A percentile compares a stretch with the other conserved stretches of the same genome.
These are phyloP conservation scores for Cyberlindnera mycetangii DNA, from an alignment of 805 yeast species.

Conservation along the genomic window DNA sequence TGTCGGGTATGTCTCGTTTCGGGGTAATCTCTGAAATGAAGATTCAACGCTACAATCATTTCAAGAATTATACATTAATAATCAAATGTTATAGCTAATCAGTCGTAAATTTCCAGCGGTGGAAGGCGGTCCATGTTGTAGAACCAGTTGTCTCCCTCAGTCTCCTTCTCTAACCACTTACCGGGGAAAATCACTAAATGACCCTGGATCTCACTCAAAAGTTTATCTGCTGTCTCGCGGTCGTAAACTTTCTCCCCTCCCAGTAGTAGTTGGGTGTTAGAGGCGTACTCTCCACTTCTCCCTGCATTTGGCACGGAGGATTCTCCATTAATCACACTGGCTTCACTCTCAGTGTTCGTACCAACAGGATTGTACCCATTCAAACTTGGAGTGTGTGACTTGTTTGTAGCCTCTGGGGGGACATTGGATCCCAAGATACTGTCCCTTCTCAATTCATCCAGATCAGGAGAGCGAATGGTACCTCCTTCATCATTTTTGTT, in stretches of 20 bases:
- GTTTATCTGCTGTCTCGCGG: constrained; percentile 70
- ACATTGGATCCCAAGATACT: constrained; percentile 12
- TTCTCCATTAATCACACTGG: background rate
- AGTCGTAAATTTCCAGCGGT: constrained; percentile 91
- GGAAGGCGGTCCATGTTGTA: constrained; percentile 91
- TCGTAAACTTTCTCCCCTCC: constrained; percentile 57
- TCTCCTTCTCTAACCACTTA: constrained; percentile 84
- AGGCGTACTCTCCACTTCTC: constrained; percentile 37
- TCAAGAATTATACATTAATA: too few species aligned
- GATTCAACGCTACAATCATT: too few species aligned
- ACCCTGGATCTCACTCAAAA: constrained; percentile 74
- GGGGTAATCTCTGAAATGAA: too few species aligned
- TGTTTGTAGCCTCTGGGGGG: constrained; percentile 1
- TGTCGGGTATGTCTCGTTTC: too few species aligned
- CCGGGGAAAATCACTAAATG: constrained; percentile 89
- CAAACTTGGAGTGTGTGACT: background rate
- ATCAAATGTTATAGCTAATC: background rate
- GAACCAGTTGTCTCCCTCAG: constrained; percentile 93
- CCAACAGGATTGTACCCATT: background rate
- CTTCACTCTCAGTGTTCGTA: background rate
- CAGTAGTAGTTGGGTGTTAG: constrained; percentile 28
- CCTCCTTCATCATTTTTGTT: background rate
- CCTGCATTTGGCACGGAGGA: constrained; percentile 27
- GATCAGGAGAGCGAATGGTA: constrained; percentile 16
- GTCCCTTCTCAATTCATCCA: constrained; percentile 9